phyloP scores from a whole-genome alignment of 306 rosid species.

The Pueraria montana region DNA sequence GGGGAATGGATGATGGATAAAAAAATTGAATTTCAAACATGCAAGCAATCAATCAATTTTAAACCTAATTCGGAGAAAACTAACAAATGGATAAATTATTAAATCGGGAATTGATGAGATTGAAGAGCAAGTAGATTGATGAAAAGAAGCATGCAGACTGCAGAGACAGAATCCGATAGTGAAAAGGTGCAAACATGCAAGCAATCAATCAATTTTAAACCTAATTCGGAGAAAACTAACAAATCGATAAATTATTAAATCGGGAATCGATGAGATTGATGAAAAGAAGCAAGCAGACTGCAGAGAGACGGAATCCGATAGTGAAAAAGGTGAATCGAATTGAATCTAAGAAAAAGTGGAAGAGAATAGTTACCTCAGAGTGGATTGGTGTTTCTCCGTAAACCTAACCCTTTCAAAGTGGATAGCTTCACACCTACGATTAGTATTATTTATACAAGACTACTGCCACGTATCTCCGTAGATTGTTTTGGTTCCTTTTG shows the following conservation, averaged over 20 bases:
- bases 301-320: neutral
- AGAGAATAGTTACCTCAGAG: slow-evolving; percentile 24
- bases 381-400: neutral
- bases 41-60: neutral
- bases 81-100: neutral
- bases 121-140: too few relatives aligned
- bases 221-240: neutral
- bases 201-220: neutral
- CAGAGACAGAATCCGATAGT: neutral
- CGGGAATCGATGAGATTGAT: neutral
- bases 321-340: neutral
- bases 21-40: slow-evolving; percentile 5
- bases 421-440: neutral
- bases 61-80: neutral
- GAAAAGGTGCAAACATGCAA: too few relatives aligned
- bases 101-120: neutral
- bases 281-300: neutral
- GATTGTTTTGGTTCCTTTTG: neutral
- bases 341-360: neutral
- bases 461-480: neutral
- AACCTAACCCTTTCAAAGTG: slow-evolving; percentile 44
- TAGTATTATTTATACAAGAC: neutral
- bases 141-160: neutral
- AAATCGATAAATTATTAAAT: neutral
- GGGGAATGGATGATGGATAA: neutral